Conservation (phyloP, 1,139 yeast genomes). For the Yamadazyma epiphylla region DNA sequence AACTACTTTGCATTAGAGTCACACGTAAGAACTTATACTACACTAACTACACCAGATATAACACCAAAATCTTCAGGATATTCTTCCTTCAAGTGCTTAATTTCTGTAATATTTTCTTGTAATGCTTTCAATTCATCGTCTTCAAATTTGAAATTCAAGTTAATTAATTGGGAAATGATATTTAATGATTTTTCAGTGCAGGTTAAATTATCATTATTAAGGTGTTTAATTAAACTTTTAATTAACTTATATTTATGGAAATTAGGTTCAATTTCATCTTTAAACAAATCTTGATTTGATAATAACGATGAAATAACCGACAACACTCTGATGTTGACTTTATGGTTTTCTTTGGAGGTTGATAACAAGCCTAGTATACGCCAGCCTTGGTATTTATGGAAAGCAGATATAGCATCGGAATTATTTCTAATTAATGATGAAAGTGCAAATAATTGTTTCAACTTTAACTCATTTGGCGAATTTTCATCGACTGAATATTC, state of each 20-base stretch:
- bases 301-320: conserved; percentile 57
- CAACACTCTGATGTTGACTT: conserved; percentile 50
- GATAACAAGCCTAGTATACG: conserved; percentile 19
- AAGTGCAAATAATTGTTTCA: conserved; percentile 74
- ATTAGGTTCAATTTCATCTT: conserved; percentile 29
- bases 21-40: conserved; percentile 8
- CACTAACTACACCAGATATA: background rate
- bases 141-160: conserved; percentile 44
- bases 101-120: conserved; percentile 33
- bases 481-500: conserved; percentile 22
- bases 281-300: conserved; percentile 36
- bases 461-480: conserved; percentile 35
- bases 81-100: conserved; percentile 43
- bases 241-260: conserved; percentile 43
- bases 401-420: conserved; percentile 49
- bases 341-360: conserved; percentile 20
- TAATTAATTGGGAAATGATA: conserved; percentile 46
- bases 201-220: conserved; percentile 6
- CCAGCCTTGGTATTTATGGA: conserved; percentile 67
- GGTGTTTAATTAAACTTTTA: conserved; percentile 10
- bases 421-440: conserved; percentile 75
- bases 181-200: conserved; percentile 52
- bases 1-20: too few species aligned
- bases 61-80: conserved; percentile 46
- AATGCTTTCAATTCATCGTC: conserved; percentile 43